A percentile compares a stretch with the other conserved stretches of the same genome.
phyloP scores from a whole-genome alignment of 345 rosid species.

The Isatis tinctoria region DNA sequence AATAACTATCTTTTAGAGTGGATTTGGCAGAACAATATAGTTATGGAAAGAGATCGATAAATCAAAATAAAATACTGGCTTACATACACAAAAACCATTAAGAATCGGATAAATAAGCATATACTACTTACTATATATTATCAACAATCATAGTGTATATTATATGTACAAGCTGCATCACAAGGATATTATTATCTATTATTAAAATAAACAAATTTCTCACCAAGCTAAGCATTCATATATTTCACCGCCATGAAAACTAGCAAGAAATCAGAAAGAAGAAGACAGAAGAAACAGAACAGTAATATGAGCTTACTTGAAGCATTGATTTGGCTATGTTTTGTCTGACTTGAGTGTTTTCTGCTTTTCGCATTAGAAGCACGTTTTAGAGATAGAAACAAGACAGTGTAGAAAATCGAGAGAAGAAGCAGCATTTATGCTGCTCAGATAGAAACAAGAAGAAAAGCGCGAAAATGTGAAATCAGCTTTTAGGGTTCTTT shows the following conservation, averaged over 20 bases:
- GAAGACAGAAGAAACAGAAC: constrained; percentile 1
- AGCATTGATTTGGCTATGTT: constrained; percentile 16
- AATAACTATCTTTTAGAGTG: not conserved
- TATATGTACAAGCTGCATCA: not conserved
- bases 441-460: constrained; percentile 24
- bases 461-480: constrained; percentile 9
- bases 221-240: constrained; percentile 26
- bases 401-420: constrained; percentile 19
- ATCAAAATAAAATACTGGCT: not conserved
- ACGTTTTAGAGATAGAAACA: constrained; percentile 6
- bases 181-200: not conserved
- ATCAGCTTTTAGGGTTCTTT: constrained; percentile 12
- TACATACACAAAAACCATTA: not conserved
- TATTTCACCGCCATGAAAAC: constrained; percentile 19
- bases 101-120: not conserved
- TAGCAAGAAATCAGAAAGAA: constrained; percentile 7
- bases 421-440: constrained; percentile 21
- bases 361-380: constrained; percentile 18
- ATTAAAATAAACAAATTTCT: not conserved
- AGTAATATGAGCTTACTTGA: not conserved
- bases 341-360: constrained; percentile 20
- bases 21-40: not conserved
- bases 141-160: not conserved
- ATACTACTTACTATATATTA: not conserved
- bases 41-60: not conserved